phyloP scores from a whole-genome alignment of 257 asterid species.

The Plantago ovata region DNA sequence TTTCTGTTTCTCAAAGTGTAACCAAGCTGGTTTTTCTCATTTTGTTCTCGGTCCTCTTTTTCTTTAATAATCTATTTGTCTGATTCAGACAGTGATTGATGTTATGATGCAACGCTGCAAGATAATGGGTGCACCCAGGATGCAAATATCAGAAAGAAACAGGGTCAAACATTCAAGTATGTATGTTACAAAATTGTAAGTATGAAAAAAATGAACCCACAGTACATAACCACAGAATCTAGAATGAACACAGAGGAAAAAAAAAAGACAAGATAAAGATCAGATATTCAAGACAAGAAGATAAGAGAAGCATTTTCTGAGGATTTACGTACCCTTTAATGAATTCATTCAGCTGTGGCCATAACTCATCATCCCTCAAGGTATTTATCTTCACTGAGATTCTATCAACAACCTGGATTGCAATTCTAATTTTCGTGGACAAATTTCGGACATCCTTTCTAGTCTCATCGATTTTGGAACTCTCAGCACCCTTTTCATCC shows the following conservation, averaged over 20 bases:
- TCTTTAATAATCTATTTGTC: too few relatives aligned
- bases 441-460: slow-evolving; percentile 67
- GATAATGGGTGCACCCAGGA: too few relatives aligned
- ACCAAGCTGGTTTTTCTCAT: too few relatives aligned
- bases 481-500: slow-evolving; percentile 88
- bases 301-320: neutral
- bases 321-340: slow-evolving; percentile 67
- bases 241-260: slow-evolving; percentile 7
- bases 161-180: neutral
- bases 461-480: slow-evolving; percentile 68
- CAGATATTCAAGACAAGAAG: too few relatives aligned
- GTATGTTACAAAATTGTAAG: neutral
- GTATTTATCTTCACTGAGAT: slow-evolving; percentile 78
- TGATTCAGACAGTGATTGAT: too few relatives aligned
- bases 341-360: slow-evolving; percentile 86
- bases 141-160: too few relatives aligned
- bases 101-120: too few relatives aligned
- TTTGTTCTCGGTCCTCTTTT: too few relatives aligned
- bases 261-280: too few relatives aligned
- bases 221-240: neutral
- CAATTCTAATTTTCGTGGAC: slow-evolving; percentile 81
- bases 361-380: slow-evolving; percentile 84
- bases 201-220: neutral
- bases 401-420: slow-evolving; percentile 90
- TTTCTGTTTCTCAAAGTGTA: too few relatives aligned